These are phyloP conservation scores for Brassica napus DNA, from an alignment of 345 rosid genomes.

Conservation along the genomic window Da-Ae NC_063438.1:6882501-6883000, in stretches of 20 bases:
- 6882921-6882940: conserved; percentile 63
- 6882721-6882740: conserved; percentile 80
- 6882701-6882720: conserved; percentile 72
- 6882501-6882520: conserved; percentile 33
- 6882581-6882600: conserved; percentile 81
- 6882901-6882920: conserved; percentile 71
- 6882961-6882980: conserved; percentile 73
- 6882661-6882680: conserved; percentile 5
- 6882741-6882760: conserved; percentile 60
- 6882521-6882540: conserved; percentile 46
- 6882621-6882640: conserved; percentile 12
- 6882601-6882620: conserved; percentile 70
- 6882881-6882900: conserved; percentile 65
- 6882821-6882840: conserved; percentile 9
- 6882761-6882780: conserved; percentile 56
- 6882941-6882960: conserved; percentile 65
- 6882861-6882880: conserved; percentile 57
- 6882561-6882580: conserved; percentile 78
- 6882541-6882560: conserved; percentile 44
- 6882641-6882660: not conserved
- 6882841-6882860: conserved; percentile 41
- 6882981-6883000: conserved; percentile 45
- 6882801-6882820: conserved; percentile 7
- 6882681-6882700: conserved; percentile 57
- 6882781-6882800: not conserved